A percentile compares a stretch with the other conserved stretches of the same genome.
These are phyloP conservation scores for Arthroderma sp. DNA, from an alignment of 2,329 filamentous ascomycete genomes.

Conservation along the genomic window DNA sequence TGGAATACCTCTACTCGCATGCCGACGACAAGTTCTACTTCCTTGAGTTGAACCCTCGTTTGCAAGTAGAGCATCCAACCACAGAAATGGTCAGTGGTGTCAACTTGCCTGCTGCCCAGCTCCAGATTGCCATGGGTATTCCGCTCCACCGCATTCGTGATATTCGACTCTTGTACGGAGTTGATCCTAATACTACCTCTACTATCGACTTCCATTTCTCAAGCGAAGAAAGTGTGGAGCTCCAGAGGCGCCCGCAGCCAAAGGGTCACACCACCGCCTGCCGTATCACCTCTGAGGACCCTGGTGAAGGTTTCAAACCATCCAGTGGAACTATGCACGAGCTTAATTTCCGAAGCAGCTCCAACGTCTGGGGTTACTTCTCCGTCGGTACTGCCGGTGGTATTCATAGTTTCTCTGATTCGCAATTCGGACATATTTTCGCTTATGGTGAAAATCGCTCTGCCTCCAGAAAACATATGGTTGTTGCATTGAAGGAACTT, in stretches of 20 bases:
- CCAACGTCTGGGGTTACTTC: slow-evolving; percentile 99
- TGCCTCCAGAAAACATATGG: slow-evolving; percentile 97
- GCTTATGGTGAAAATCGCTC: slow-evolving; percentile 96
- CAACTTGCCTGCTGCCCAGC: slow-evolving; percentile 89
- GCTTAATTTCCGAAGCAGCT: slow-evolving; percentile 95
- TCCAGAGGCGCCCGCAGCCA: slow-evolving; percentile 77
- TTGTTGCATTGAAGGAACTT: slow-evolving; percentile 92
- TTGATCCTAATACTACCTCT: slow-evolving; percentile 72
- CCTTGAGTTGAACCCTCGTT: slow-evolving; percentile 93
- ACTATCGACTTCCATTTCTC: slow-evolving; percentile 97
- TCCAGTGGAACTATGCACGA: slow-evolving; percentile 99
- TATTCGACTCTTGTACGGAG: slow-evolving; percentile 90
- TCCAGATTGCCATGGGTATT: slow-evolving; percentile 98
- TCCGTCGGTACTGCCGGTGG: slow-evolving; percentile 91
- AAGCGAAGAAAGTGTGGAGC: slow-evolving; percentile 65
- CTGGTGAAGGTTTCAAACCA: slow-evolving; percentile 98
- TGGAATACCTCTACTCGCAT: slow-evolving; percentile 98
- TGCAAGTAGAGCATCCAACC: slow-evolving; percentile 98
- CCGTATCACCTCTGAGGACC: slow-evolving; percentile 97
- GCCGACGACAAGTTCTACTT: slow-evolving; percentile 99
- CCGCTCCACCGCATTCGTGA: slow-evolving; percentile 90
- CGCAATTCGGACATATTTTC: slow-evolving; percentile 98
- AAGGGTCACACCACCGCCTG: slow-evolving; percentile 97
- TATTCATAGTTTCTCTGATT: slow-evolving; percentile 98
- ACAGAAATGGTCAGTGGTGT: slow-evolving; percentile 99